Conservation (phyloP, 2,329 filamentous ascomycete genomes). For the Ceratocystis smalleyi region DNA sequence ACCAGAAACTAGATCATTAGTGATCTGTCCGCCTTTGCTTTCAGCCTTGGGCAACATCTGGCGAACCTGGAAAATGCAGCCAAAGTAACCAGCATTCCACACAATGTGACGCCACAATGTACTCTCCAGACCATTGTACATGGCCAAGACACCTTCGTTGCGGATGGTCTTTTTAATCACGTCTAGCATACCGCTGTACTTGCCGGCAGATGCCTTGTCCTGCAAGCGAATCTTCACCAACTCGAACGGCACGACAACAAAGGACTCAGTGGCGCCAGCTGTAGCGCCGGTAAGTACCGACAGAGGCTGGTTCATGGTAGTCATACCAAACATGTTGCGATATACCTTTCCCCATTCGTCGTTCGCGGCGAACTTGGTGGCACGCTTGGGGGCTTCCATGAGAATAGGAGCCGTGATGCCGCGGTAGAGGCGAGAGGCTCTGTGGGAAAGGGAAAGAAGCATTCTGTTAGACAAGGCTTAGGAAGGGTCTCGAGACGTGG, state of each 20-base stretch:
- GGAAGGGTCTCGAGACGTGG: background rate
- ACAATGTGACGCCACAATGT: conserved; percentile 84
- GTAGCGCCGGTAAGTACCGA: conserved; percentile 88
- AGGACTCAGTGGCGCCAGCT: conserved; percentile 86
- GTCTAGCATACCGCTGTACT: conserved; percentile 71
- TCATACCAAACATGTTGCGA: conserved; percentile 65
- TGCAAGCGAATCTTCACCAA: conserved; percentile 96
- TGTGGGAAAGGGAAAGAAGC: conserved; percentile 24
- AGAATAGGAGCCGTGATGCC: conserved; percentile 91
- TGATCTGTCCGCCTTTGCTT: conserved; percentile 64
- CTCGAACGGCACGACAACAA: conserved; percentile 96
- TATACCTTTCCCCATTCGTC: conserved; percentile 96
- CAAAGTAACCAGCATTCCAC: conserved; percentile 95
- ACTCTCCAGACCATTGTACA: conserved; percentile 94
- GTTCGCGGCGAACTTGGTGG: conserved; percentile 97
- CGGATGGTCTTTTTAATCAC: conserved; percentile 67
- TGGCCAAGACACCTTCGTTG: conserved; percentile 66
- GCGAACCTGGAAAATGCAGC: conserved; percentile 95
- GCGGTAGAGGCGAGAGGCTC: conserved; percentile 80
- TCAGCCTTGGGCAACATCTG: conserved; percentile 65
- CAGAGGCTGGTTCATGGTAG: conserved; percentile 81
- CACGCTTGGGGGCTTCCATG: conserved; percentile 89
- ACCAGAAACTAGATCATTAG: conserved; percentile 78
- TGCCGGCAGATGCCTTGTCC: conserved; percentile 82
- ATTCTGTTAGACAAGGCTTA: background rate